Evolutionary conservation across 1,284 basidiomycete species (phyloP), one percentile per base, ranked within the genome.

Genomic region (Porogramme epimiltina): DNA sequence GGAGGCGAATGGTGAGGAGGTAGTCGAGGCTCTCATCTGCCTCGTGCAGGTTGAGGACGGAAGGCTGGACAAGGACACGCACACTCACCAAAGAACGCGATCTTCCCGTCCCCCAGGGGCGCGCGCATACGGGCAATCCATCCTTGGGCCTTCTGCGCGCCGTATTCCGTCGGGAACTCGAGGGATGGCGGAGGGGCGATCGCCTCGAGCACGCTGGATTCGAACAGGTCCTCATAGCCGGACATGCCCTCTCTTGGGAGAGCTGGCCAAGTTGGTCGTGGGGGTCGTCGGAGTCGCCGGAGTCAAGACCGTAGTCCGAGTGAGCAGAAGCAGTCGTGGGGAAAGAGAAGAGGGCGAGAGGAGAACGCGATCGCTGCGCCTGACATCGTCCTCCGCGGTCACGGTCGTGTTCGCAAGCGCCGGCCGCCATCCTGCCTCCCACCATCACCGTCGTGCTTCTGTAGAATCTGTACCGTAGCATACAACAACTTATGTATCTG

Each of bases 1-100:
- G 55, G 25, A 68, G 60, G 24, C 62, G 66, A 23, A 64, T 52
- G 19, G 79, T 73, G 11, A 93, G 70, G 43, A 90, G 69, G 40
- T 88, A 80, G 51, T 81, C 78, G n/a, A 94, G 73, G 60, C 87
- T 83, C 69, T 94, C 91, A 55, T 87, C 85, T 87, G 31, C 34
- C 22, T 37, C n/a, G n/a, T 2, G 23, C 2, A 40, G 11, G 18
- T 13, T 33, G n/a, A 22, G 13, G 34, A 5, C 6, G 5, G 26
- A 15, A 37, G 4, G 2, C 31, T 6, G 13, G 3, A 8, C 1
- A 3, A 3, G 38, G 16, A n/a, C 15, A 0, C 31, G 16, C 18
- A 16, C 49, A 58, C 81, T 67, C 66, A 89, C 89, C 90, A 58
- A 91, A 91, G 73, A 91, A 93, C 2, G 84, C 84, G 55, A 81